Conservation (phyloP, 2,329 filamentous ascomycete genomes). For the Aciculosporium take region DNA sequence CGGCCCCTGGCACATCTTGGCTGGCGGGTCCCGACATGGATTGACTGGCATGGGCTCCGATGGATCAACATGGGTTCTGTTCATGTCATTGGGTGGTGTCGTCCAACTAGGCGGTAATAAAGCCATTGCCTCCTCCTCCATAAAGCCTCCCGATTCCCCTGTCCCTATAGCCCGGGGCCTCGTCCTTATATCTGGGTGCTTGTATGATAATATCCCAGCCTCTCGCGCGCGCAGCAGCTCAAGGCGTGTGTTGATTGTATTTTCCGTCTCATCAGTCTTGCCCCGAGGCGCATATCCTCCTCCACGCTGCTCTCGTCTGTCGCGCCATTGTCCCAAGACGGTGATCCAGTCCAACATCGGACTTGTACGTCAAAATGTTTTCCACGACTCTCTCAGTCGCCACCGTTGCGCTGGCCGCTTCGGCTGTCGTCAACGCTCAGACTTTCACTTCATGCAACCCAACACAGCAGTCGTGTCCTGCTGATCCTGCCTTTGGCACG, state of each 20-base stretch:
- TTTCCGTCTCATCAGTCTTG: background rate
- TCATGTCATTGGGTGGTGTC: constrained; percentile 1
- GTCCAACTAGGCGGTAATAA: constrained; percentile 4
- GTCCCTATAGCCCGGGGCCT: background rate
- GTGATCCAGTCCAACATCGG: background rate
- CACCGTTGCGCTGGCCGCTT: constrained; percentile 34
- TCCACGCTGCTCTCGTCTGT: background rate
- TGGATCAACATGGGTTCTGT: background rate
- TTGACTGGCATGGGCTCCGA: too few species aligned
- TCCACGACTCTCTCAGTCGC: constrained; percentile 31
- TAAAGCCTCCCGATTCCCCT: background rate
- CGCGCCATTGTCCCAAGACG: background rate
- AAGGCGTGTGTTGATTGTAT: too few species aligned
- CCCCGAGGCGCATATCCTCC: constrained; percentile 1
- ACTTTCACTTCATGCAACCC: constrained; percentile 44
- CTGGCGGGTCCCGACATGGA: background rate
- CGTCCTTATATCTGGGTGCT: too few species aligned
- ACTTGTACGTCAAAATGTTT: constrained; percentile 19
- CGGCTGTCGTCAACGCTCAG: constrained; percentile 37
- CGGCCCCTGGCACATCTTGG: background rate
- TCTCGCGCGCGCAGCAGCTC: background rate
- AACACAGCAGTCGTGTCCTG: constrained; percentile 46
- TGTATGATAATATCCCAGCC: background rate
- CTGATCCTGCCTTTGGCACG: constrained; percentile 62
- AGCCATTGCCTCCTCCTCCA: background rate